Evolutionary conservation across 2,329 filamentous ascomycete genomes (phyloP).

Genomic region (Diaporthe sp.): DNA sequence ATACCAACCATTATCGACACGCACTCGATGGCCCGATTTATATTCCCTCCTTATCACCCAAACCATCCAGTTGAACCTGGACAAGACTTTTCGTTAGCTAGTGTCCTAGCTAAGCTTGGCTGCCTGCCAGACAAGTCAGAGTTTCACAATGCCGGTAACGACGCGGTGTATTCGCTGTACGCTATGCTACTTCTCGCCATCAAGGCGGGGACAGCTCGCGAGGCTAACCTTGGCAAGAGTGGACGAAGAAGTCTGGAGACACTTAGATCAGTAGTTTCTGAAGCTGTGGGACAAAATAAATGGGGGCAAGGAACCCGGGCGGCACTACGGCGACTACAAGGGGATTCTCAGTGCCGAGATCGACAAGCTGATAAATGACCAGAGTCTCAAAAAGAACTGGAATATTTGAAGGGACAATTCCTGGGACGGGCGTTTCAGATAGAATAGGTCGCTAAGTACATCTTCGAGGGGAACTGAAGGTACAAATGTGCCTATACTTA

Average conservation of each 20-base stretch:
- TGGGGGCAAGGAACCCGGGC: too few species aligned
- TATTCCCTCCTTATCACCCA: constrained; percentile 3
- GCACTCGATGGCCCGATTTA: background rate
- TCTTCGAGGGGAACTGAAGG: too few species aligned
- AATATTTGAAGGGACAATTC: too few species aligned
- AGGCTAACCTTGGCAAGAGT: background rate
- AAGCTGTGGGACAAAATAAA: background rate
- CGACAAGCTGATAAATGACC: too few species aligned
- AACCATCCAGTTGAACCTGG: background rate
- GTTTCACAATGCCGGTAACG: background rate
- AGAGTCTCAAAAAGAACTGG: too few species aligned
- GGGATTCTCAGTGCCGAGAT: too few species aligned
- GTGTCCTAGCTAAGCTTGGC: background rate
- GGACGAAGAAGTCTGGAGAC: background rate
- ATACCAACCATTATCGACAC: constrained; percentile 18
- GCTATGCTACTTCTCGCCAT: constrained; percentile 2
- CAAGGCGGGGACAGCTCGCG: background rate
- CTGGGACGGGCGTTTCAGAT: too few species aligned
- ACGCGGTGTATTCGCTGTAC: background rate
- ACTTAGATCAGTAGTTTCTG: background rate
- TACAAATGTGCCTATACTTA: too few species aligned
- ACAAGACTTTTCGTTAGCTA: background rate
- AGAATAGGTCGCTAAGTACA: too few species aligned
- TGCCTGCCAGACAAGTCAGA: background rate
- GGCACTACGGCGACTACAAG: too few species aligned